These are phyloP conservation scores for Akanthomyces uredinophilus DNA, from an alignment of 2,329 filamentous ascomycete species.

Conservation along the genomic window DNA sequence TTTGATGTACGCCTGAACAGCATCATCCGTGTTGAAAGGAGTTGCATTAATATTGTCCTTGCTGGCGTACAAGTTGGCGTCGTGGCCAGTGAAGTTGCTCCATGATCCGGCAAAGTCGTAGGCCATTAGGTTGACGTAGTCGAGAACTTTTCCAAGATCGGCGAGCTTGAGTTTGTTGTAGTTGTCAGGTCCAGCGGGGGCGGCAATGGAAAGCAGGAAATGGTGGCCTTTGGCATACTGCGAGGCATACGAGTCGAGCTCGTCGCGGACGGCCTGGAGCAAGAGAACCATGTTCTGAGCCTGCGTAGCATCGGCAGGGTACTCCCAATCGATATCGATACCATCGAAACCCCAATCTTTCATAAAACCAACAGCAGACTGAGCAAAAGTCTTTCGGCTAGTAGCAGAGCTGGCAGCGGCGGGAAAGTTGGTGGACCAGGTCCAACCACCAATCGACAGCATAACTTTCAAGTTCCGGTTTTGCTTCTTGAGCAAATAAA, in stretches of 20 bases:
- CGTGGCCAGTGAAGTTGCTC: constrained; percentile 59
- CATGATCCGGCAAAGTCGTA: constrained; percentile 76
- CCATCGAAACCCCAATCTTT: constrained; percentile 64
- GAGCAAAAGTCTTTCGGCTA: constrained; percentile 63
- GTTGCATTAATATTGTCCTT: constrained; percentile 51
- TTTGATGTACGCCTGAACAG: constrained; percentile 59
- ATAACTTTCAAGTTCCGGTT: constrained; percentile 75
- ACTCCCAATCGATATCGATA: constrained; percentile 40
- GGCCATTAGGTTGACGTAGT: constrained; percentile 64
- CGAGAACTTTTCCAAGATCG: constrained; percentile 44
- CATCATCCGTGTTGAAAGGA: constrained; percentile 63
- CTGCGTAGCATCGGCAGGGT: constrained; percentile 32
- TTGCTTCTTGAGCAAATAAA: constrained; percentile 70
- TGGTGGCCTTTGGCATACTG: constrained; percentile 41
- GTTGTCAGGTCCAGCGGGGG: constrained; percentile 44
- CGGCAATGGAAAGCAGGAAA: constrained; percentile 50
- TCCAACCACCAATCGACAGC: constrained; percentile 81
- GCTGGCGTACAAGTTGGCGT: constrained; percentile 64
- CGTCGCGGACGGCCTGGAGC: constrained; percentile 38
- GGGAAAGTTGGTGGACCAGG: constrained; percentile 72
- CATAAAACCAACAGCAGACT: constrained; percentile 61
- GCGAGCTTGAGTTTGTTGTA: constrained; percentile 44
- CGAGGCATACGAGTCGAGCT: constrained; percentile 45
- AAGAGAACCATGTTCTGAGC: constrained; percentile 41
- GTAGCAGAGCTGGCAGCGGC: constrained; percentile 57